These are phyloP conservation scores for Penicillium sp. DNA, from an alignment of 2,329 filamentous ascomycete genomes.

Conservation along the genomic window DNA sequence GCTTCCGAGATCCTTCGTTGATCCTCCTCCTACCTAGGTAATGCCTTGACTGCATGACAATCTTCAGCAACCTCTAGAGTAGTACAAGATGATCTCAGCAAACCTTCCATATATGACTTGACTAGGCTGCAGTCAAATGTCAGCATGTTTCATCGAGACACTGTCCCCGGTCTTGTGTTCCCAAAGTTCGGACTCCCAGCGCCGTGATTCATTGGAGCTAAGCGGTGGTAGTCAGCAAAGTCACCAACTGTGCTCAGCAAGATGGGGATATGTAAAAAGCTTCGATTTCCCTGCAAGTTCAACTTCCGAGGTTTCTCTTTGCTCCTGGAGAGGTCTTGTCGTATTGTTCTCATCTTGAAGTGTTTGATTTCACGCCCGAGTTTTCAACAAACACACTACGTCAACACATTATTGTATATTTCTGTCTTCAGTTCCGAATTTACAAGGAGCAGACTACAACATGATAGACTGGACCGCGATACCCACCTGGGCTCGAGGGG, in stretches of 20 bases:
- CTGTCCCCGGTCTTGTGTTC: conserved; percentile 1
- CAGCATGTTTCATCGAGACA: conserved; percentile 12
- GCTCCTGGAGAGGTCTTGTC: too few species aligned
- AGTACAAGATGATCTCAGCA: conserved; percentile 1
- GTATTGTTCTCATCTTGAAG: too few species aligned
- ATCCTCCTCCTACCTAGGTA: too few species aligned
- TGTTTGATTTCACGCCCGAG: too few species aligned
- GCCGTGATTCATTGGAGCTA: background rate
- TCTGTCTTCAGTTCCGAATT: background rate
- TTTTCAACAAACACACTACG: background rate
- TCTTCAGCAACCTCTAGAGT: background rate
- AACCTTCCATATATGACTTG: background rate
- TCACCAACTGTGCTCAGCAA: conserved; percentile 1
- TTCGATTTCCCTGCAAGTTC: background rate
- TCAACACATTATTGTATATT: background rate
- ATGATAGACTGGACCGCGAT: conserved; percentile 7
- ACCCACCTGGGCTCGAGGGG: conserved; percentile 6
- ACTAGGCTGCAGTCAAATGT: conserved; percentile 2
- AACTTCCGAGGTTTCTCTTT: background rate
- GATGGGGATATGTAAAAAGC: background rate
- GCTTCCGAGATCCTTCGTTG: too few species aligned
- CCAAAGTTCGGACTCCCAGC: background rate
- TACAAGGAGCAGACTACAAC: too few species aligned
- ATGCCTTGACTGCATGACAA: background rate
- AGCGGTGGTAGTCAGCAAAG: conserved; percentile 15